Evolutionary conservation across 345 rosid species (phyloP), one percentile per base, ranked within the genome.

Genomic region (Stellera chamaejasme): DNA sequence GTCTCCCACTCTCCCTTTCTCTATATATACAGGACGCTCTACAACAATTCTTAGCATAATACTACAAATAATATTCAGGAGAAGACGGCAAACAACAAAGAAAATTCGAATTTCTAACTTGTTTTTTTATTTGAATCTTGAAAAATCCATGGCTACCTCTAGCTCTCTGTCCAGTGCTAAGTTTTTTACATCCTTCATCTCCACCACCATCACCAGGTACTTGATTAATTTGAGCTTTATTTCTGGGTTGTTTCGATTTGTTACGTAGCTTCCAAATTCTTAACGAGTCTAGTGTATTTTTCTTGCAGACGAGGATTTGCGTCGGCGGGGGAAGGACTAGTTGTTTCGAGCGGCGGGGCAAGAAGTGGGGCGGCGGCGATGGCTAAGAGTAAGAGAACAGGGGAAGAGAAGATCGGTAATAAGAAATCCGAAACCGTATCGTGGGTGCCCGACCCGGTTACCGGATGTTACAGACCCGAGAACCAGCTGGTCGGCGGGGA

Each of bases 401-500:
- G 50, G 60, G 79, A 70, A 66, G 93, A 76, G 77, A 56, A 76
- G 77, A 56, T 25, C 47, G 78, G 47, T 46, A 1, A 19, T 1
- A 64, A 67, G 19, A 56, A 79, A 10, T 67, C 57, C 54, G 65
- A 79, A 75, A 79, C 75, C 68, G 79, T 71, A 28, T 58, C 88
- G 6, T 90, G 96, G 96, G 72, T 79, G 43, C 97, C 97, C 0
- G 96, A 90, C 63, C 39, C 39, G 39, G 39, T 32, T 8, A 32
- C 39, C 2, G 39, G 39, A 32, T 32, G 39, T 8, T 32, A 32
- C 39, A 32, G 39, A 32, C 39, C 97, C 96, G 5, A 76, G 79
- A 27, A 87, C 97, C 65, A 93, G 97, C 12, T 78, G 66, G 68
- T 90, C 39, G 69, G 79, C 3, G 68, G 76, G 10, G 96, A 82